These are phyloP conservation scores for Lichtheimia ramosa DNA, from an alignment of 371 early-diverging fungal species.

Conservation along the genomic window DNA sequence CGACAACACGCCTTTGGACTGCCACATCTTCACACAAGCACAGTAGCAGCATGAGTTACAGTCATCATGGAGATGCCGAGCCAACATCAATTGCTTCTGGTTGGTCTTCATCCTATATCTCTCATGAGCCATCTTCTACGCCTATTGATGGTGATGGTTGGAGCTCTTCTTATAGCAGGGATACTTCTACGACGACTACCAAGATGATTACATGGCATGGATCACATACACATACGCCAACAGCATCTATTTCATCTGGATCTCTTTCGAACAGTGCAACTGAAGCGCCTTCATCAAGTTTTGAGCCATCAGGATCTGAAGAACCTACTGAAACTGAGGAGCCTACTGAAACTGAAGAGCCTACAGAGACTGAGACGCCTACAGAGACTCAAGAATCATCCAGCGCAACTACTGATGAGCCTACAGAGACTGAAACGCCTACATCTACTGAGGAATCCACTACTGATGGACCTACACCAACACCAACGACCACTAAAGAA, in stretches of 20 bases:
- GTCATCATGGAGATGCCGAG: conserved; percentile 3
- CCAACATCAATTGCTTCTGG: not conserved
- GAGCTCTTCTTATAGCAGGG: too few species aligned
- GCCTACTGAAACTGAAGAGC: not conserved
- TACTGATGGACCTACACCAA: not conserved
- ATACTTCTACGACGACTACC: too few species aligned
- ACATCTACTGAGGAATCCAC: not conserved
- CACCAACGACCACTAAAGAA: conserved; percentile 9
- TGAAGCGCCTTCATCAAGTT: too few species aligned
- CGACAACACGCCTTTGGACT: not conserved
- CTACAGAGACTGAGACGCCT: conserved; percentile 1
- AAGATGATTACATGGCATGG: too few species aligned
- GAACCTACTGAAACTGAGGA: conserved; percentile 7
- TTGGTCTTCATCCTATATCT: conserved; percentile 6
- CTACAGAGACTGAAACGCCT: not conserved
- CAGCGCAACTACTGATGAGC: conserved; percentile 4
- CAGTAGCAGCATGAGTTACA: not conserved
- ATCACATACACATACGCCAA: too few species aligned
- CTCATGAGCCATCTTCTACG: not conserved
- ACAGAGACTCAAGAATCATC: not conserved
- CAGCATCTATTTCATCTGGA: too few species aligned
- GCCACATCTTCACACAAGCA: not conserved
- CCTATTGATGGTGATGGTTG: not conserved
- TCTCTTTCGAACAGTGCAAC: too few species aligned
- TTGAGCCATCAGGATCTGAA: not conserved